These are phyloP conservation scores for Chlorencoelia australis DNA, from an alignment of 2,329 filamentous ascomycete species.

Conservation along the genomic window DNA sequence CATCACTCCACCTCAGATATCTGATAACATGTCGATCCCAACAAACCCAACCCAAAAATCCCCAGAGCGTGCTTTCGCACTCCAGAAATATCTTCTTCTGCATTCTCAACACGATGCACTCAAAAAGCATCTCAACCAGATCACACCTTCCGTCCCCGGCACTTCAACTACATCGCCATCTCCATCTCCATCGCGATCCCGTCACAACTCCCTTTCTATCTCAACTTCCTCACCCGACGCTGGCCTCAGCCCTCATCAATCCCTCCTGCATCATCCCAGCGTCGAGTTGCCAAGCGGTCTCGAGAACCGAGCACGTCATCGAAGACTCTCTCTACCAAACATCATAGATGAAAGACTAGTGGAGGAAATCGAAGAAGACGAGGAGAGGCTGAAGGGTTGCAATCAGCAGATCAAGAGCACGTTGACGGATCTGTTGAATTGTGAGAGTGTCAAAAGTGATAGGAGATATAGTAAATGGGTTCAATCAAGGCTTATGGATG, in stretches of 20 bases:
- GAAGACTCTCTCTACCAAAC: constrained; percentile 19
- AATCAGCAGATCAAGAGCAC: constrained; percentile 43
- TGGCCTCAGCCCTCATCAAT: constrained; percentile 3
- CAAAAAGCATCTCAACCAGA: constrained; percentile 24
- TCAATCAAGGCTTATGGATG: constrained; percentile 42
- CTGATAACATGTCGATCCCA: no score
- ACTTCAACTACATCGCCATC: constrained; percentile 3
- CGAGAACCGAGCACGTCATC: constrained; percentile 4
- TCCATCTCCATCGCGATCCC: constrained; percentile 5
- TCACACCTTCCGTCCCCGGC: constrained; percentile 10
- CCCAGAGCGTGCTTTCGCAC: constrained; percentile 24
- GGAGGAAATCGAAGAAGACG: constrained; percentile 19
- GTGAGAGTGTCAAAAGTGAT: constrained; percentile 37
- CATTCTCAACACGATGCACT: constrained; percentile 27
- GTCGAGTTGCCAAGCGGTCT: constrained; percentile 5
- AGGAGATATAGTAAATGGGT: constrained; percentile 38
- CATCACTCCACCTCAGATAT: no score
- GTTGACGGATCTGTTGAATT: constrained; percentile 44
- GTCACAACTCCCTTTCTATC: constrained; percentile 1
- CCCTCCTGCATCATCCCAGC: constrained; percentile 9
- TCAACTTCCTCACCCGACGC: constrained; percentile 1
- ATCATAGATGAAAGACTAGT: constrained; percentile 17
- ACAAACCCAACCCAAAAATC: constrained; percentile 17
- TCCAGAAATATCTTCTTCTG: constrained; percentile 29
- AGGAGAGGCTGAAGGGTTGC: constrained; percentile 34